phyloP scores from a whole-genome alignment of 768 basidiomycete genomes.

The Lentinula edodes region DNA sequence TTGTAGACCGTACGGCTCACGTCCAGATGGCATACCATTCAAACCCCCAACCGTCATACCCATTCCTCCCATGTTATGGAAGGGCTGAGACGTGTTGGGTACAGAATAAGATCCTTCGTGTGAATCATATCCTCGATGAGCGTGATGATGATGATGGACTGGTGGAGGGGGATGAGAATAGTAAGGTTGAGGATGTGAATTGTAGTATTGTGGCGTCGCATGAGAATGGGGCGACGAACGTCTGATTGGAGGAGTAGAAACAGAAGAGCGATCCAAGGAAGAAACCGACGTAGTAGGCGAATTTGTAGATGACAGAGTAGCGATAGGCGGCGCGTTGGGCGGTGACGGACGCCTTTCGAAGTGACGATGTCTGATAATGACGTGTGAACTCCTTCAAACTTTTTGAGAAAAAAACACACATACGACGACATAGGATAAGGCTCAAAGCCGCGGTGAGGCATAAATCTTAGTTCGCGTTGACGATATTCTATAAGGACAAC shows the following conservation, averaged over 20 bases:
- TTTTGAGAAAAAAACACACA: not conserved
- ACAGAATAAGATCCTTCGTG: not conserved
- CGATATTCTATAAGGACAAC: not conserved
- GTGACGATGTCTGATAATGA: not conserved
- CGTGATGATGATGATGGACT: not conserved
- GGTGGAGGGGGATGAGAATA: slow-evolving; percentile 5
- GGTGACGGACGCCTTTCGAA: slow-evolving; percentile 6
- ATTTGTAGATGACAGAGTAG: slow-evolving; percentile 4
- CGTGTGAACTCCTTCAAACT: not conserved
- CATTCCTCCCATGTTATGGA: not conserved
- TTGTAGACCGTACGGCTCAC: not conserved
- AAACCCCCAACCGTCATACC: not conserved
- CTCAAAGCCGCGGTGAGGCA: slow-evolving; percentile 6
- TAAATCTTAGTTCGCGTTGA: not conserved
- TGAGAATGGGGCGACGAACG: slow-evolving; percentile 1
- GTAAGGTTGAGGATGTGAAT: slow-evolving; percentile 2
- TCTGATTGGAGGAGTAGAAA: slow-evolving; percentile 6
- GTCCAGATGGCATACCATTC: not conserved
- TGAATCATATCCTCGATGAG: slow-evolving; percentile 1
- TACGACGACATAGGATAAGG: slow-evolving; percentile 7
- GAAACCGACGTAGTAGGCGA: slow-evolving; percentile 4
- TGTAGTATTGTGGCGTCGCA: not conserved
- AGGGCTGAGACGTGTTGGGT: not conserved
- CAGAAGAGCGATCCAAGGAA: slow-evolving; percentile 7
- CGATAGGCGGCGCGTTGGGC: slow-evolving; percentile 6